These are phyloP conservation scores for Botrytis elliptica DNA, from an alignment of 2,329 filamentous ascomycete species.

Conservation along the genomic window DNA sequence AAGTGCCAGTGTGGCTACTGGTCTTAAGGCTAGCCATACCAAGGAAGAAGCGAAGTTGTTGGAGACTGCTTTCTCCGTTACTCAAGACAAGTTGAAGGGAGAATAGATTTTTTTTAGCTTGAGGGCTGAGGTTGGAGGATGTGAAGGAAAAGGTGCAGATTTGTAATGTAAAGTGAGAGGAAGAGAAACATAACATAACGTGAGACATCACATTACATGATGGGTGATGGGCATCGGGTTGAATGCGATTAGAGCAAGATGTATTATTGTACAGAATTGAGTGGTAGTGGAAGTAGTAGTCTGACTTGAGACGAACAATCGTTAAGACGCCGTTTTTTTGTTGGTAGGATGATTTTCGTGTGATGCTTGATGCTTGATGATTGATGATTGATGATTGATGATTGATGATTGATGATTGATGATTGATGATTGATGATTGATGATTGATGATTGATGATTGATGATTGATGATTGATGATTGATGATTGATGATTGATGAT, in stretches of 20 bases:
- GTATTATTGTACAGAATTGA: constrained; percentile 35
- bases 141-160: neutral
- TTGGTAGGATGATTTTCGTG: neutral
- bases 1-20: constrained; percentile 90
- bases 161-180: constrained; percentile 19
- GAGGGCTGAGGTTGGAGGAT: too few relatives aligned
- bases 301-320: neutral
- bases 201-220: constrained; percentile 1
- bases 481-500: neutral
- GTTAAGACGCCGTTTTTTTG: neutral
- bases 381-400: neutral
- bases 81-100: constrained; percentile 68
- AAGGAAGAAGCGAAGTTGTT: constrained; percentile 91
- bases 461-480: neutral
- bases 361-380: neutral
- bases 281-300: neutral
- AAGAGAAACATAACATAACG: neutral
- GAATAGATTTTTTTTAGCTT: constrained; percentile 33
- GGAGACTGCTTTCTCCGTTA: constrained; percentile 61
- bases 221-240: constrained; percentile 4
- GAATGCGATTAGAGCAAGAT: constrained; percentile 24
- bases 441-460: neutral
- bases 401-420: neutral
- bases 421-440: neutral
- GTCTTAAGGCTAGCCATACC: constrained; percentile 80